Percentiles rank a stretch among this genome's conserved stretches.
Conservation (phyloP, 306 rosid species). For the Cucurbita moschata region DNA sequence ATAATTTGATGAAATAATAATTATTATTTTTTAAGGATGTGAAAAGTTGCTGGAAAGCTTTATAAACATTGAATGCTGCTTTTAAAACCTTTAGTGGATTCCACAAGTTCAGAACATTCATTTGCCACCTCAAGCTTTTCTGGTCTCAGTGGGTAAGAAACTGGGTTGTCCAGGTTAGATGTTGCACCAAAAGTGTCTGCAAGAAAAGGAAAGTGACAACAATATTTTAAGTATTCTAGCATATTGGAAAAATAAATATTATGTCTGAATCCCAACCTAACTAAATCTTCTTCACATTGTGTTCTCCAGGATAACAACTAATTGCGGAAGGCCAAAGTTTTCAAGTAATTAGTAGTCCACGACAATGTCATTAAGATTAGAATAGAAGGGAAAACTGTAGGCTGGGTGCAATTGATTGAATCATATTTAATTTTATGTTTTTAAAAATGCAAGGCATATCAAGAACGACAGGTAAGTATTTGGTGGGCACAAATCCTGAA, state of each 20-base stretch:
- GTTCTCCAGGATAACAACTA: not conserved
- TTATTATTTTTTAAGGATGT: not conserved
- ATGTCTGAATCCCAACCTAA: not conserved
- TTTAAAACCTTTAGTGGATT: not conserved
- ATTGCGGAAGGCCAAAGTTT: not conserved
- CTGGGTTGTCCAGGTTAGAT: not conserved
- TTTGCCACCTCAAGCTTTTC: not conserved
- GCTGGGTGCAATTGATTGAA: not conserved
- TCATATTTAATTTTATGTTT: not conserved
- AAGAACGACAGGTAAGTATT: not conserved
- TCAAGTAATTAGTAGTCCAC: not conserved
- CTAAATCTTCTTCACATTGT: not conserved
- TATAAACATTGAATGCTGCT: not conserved
- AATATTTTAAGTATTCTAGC: not conserved
- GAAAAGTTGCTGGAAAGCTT: not conserved
- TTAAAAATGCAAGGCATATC: not conserved
- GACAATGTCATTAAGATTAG: not conserved
- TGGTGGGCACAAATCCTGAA: not conserved
- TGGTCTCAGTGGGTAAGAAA: not conserved
- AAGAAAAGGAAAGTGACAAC: not conserved
- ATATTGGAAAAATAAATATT: not conserved
- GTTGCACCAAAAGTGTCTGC: conserved; percentile 8
- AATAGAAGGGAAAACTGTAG: not conserved
- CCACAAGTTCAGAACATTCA: not conserved
- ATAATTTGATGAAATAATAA: not conserved